Percentiles rank a stretch among this genome's conserved stretches.
Evolutionary conservation across 805 yeast species (phyloP).

Genomic region (Yarrowia sp.): DNA sequence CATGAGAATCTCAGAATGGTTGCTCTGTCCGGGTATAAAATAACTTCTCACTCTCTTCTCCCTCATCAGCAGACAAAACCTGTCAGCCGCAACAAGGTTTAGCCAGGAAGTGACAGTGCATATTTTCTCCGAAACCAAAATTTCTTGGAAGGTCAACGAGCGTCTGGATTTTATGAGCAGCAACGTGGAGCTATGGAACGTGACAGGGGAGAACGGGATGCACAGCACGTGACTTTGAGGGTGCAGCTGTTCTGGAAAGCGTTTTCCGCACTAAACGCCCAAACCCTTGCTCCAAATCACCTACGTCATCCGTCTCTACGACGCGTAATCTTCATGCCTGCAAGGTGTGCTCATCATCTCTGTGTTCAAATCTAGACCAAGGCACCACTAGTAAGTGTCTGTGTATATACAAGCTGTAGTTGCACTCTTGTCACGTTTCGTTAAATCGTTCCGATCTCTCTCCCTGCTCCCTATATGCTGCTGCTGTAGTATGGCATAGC

Average conservation of each 20-base stretch:
- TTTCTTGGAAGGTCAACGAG: neutral
- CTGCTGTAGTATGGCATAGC: neutral
- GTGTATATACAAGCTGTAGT: too few relatives aligned
- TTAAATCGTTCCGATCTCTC: too few relatives aligned
- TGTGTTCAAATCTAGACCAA: too few relatives aligned
- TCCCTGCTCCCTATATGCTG: too few relatives aligned
- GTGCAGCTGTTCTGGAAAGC: too few relatives aligned
- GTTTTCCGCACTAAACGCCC: too few relatives aligned
- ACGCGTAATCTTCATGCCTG: constrained; percentile 11
- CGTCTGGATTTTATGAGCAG: neutral
- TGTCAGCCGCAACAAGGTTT: neutral
- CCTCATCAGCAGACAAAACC: neutral
- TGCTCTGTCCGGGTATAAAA: neutral
- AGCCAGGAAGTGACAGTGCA: neutral
- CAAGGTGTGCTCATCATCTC: constrained; percentile 13
- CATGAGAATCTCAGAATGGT: too few relatives aligned
- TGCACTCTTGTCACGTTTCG: too few relatives aligned
- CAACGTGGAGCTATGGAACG: neutral
- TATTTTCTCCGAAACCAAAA: constrained; percentile 17
- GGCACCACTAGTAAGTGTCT: too few relatives aligned
- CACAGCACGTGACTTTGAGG: too few relatives aligned
- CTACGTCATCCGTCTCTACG: neutral
- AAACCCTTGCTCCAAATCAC: neutral
- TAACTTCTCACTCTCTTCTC: too few relatives aligned
- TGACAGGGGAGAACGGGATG: too few relatives aligned